These are phyloP conservation scores for Rhizopogon rudus DNA, from an alignment of 768 basidiomycete genomes.

Conservation along the genomic window DNA sequence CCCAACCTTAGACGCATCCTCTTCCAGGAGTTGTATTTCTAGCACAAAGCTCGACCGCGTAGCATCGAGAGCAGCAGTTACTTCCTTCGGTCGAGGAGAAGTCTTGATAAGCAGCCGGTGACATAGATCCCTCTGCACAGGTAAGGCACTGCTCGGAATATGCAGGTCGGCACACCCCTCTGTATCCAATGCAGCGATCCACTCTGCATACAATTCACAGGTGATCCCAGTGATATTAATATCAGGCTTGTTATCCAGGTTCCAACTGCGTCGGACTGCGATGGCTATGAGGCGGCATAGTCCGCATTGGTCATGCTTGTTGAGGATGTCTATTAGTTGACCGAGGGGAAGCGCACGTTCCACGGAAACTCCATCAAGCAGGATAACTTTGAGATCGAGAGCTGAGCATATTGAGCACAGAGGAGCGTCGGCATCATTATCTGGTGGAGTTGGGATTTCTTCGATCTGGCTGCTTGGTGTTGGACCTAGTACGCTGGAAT, in stretches of 20 bases:
- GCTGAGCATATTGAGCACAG: no score
- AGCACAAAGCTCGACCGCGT: no score
- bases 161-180: no score
- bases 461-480: no score
- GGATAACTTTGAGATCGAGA: background rate
- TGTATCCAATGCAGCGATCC: no score
- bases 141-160: no score
- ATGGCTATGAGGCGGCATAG: constrained; percentile 4
- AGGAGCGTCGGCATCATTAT: no score
- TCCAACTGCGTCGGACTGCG: constrained; percentile 1
- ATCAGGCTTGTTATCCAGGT: background rate
- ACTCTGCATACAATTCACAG: background rate
- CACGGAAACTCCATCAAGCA: background rate
- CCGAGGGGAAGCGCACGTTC: background rate
- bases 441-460: no score
- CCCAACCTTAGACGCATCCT: constrained; percentile 1
- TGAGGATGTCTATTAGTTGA: background rate
- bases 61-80: no score
- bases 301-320: background rate
- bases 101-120: constrained; percentile 1
- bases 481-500: no score
- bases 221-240: background rate
- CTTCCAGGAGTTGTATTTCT: constrained; percentile 3
- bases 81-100: background rate
- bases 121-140: background rate